Base-by-base conservation (phyloP, 164 flowering plant genomes). In the Vitis cinerea region DNA sequence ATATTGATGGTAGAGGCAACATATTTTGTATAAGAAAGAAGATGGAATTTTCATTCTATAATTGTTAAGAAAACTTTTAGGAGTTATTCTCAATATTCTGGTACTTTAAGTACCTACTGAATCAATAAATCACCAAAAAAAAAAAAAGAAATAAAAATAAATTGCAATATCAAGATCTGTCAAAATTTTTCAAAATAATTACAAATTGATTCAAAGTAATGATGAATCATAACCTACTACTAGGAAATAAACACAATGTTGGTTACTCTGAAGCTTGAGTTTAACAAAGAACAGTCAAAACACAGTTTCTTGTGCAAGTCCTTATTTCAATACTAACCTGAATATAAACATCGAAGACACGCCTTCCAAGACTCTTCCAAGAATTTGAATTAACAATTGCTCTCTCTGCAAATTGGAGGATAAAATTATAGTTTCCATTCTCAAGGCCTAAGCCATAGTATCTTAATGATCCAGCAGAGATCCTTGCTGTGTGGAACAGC, bases 401-500 rank as follows among this genome's bases (percentile, higher is more conserved):
- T 55, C 55, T 74, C 75, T 94, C 98, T 1, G 94, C 87, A 78
- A 94, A 94, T 69, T 83, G 87, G 57, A 94, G 80, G 49, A 15
- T 81, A 15, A 95, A 82, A 47, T 72, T 90, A 82, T 95, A 93
- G 68, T 79, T 79, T 9, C 98, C 99, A 72, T 94, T 93, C 74
- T 93, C 79, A 62, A 92, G 94, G 50, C 99, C 98, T 30, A 95
- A 72, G 10, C 97, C 97, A 77, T 88, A 91, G 77, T 91, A 93
- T 74, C 97, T 80, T 23, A 93, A 77, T 10, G 97, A 91, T 44
- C 90, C 88, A 63, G 94, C 86, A 31, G 97, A 95, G 49, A 90
- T 3, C 61, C 98, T 74, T 49, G 90, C 78, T 15, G 89, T 83
- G 73, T 87, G 92, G 81, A 85, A 90, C 10, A 93, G 75, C 79